Evolutionary conservation across 129 eudicot species (phyloP).

Genomic region (Flaveria brownii): DNA sequence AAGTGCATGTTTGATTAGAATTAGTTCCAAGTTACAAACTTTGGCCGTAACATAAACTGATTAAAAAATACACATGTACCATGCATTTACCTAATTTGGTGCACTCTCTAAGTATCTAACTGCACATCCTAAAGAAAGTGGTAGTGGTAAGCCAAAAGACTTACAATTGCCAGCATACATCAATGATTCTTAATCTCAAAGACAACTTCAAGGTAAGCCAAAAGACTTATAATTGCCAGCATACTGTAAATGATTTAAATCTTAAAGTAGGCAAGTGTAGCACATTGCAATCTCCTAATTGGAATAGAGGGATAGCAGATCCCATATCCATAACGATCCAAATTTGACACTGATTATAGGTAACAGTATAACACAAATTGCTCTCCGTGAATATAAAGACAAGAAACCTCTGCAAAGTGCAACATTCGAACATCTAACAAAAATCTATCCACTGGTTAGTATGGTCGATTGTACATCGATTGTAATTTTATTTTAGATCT

Average conservation of each 20-base stretch:
- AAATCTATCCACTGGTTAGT: no score
- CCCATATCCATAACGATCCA: background rate
- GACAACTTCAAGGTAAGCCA: no score
- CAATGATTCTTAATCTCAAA: no score
- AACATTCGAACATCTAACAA: no score
- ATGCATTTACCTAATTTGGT: conserved; percentile 4
- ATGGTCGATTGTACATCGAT: no score
- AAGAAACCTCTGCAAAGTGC: background rate
- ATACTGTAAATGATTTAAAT: background rate
- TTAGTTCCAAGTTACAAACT: no score
- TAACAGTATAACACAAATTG: background rate
- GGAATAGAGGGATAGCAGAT: background rate
- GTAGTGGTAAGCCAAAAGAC: background rate
- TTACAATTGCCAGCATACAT: no score
- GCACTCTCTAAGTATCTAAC: background rate
- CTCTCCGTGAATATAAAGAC: background rate
- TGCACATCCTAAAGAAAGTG: background rate
- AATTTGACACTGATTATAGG: background rate
- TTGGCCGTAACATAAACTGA: no score
- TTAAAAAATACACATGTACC: no score
- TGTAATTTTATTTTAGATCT: background rate
- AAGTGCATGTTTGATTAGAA: no score
- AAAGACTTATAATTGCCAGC: background rate
- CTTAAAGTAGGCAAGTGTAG: background rate
- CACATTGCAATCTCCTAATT: background rate